Conservation (phyloP, 441 rosid species). For the Kokia cookei region DNA sequence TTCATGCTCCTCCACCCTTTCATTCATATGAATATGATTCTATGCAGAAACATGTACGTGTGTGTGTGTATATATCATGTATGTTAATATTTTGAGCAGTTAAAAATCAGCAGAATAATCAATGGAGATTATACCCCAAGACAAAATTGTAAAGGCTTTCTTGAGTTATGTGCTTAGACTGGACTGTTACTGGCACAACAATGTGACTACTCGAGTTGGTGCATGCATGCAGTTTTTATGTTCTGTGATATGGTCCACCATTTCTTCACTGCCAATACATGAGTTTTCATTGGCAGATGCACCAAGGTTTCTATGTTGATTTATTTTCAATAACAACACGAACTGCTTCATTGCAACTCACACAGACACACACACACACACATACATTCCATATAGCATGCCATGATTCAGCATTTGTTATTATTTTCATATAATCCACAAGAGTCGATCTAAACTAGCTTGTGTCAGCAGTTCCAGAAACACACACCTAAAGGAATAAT, state of each 20-base stretch:
- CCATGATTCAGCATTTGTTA: background rate
- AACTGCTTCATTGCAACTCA: background rate
- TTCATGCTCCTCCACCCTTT: background rate
- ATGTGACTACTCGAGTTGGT: background rate
- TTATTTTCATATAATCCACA: background rate
- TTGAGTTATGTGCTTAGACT: constrained; percentile 1
- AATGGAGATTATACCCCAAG: background rate
- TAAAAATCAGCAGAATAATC: background rate
- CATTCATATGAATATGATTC: background rate
- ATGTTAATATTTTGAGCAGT: background rate
- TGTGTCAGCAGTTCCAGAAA: background rate
- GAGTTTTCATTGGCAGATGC: background rate
- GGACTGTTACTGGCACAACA: background rate
- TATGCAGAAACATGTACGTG: background rate
- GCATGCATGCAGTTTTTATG: background rate
- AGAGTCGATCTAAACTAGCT: background rate
- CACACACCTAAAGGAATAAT: background rate
- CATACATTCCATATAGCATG: background rate
- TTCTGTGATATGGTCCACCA: background rate
- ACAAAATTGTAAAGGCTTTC: background rate
- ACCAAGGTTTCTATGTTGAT: background rate
- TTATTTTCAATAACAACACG: background rate
- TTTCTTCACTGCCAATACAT: background rate
- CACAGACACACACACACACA: background rate
- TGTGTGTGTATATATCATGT: background rate